Conservation (phyloP, 208 protist genomes). For the Entamoeba histolytica region DNA sequence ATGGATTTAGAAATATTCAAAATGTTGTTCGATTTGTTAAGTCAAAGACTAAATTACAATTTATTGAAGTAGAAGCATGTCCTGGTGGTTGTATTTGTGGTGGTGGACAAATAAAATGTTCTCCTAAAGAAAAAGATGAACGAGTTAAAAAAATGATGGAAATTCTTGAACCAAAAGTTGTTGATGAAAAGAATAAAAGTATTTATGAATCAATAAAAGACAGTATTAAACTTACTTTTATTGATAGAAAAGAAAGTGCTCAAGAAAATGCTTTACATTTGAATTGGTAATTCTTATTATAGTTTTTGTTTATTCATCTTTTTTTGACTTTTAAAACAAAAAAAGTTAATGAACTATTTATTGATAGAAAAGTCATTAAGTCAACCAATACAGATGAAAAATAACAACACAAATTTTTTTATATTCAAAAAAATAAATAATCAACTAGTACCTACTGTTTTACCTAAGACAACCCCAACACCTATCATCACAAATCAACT, state of each 20-base stretch:
- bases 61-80: conserved; percentile 3
- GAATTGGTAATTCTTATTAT: neutral
- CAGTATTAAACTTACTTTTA: neutral
- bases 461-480: too few species aligned
- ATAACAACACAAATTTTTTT: too few species aligned
- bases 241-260: neutral
- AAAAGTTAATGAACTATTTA: too few species aligned
- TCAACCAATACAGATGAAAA: too few species aligned
- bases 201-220: neutral
- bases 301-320: too few species aligned
- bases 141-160: neutral
- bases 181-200: neutral
- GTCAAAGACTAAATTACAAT: neutral
- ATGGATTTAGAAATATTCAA: neutral
- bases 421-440: too few species aligned
- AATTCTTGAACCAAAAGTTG: neutral
- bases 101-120: neutral
- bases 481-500: too few species aligned
- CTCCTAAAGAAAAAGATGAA: neutral
- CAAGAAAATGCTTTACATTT: neutral
- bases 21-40: neutral
- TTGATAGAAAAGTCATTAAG: too few species aligned
- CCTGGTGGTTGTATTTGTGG: neutral
- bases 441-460: too few species aligned
- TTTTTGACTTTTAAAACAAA: too few species aligned